Base-by-base conservation (phyloP, 2,329 filamentous ascomycete species). In the Penicillium sp. region DNA sequence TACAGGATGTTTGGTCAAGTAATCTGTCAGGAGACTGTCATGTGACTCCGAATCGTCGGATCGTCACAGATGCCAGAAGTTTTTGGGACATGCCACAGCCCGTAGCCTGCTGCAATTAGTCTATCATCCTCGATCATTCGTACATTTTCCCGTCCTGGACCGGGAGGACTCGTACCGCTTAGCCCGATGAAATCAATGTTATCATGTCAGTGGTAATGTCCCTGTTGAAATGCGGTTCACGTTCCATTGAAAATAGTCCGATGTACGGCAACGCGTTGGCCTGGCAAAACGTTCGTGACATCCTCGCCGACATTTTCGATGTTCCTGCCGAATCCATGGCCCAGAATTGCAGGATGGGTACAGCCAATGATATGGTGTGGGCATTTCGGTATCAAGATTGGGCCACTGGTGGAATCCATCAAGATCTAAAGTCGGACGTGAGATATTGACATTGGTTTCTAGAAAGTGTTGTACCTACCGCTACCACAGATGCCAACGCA, bases 281-380 rank as follows among this genome's bases (percentile, higher is more conserved):
- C 84, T 0, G 78, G 63, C 26, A 73, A 69, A 34, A 86, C 70
- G 65, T 56, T 33, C 10, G 54, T 63, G 5, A 84, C 78, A 1
- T 70, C 75, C 0, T 74, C 63, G 0, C 84, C 84, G 20, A 87
- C 70, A 59, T 84, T 81, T 5, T 78, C 74, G 29, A 88, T 75
- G 1, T 79, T 76, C 10, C 85, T 85, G 2, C 78, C 79, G 66
- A 87, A 84, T 63, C 88, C 85, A 61, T 88, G 84, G 20, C 85
- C 85, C 7, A 88, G 73, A 0, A 78, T 82, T n/a, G 86, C 73
- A 1, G 84, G 85, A 29, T 82, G 75, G 1, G 70, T 74, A 54
- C 83, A 81, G 29, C 77, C 72, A 0, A 84, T 87, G 26, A 86
- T 66, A 2, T 77, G 77, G 61, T 88, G 84, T 1, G 82, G 80